Evolutionary conservation across 2,329 filamentous ascomycete genomes (phyloP), one percentile per base, ranked within the genome.

Genomic region (Diaporthe caulivora): DNA sequence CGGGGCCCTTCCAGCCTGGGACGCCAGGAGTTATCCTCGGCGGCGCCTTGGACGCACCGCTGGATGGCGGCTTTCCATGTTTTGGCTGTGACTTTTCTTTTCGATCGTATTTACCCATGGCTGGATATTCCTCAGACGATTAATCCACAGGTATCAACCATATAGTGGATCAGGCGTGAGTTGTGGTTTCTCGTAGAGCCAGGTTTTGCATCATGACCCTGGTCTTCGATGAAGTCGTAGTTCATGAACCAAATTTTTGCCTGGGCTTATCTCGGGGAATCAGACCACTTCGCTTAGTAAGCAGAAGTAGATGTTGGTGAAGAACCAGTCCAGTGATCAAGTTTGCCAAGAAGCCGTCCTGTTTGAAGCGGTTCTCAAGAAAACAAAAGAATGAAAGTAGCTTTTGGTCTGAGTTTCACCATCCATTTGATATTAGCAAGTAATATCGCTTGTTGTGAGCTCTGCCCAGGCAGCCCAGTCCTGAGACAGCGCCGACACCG

Each of bases 41-140:
- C n/a, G 62, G 60, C n/a, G 71, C 62, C 53, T 49, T 68, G 6
- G 62, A 69, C 10, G 71, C 71, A 26, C 71, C 71, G 53, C 71
- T 72, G 62, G 24, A 26, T 21, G 58, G 8, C 31, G 71, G 60
- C 29, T 67, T 67, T 11, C 62, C 62, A 40, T 72, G 71, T 69
- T 72, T 72, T 6, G 71, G 71, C 42, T 72, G 71, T 10, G 71
- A 72, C 31, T 72, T 72, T 72, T 40, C 71, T n/a, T 69, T 72
- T 42, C 71, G 71, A 10, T 72, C 71, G 40, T 40, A 72, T 51
- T 53, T 57, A 2, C 49, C 60, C 71, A 72, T 72, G 15, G 3
- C 40, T 34, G n/a, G 11, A 18, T 49, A 2, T 1, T 44, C 21
- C 40, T 37, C n/a, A 3, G 26, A 31, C 17, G 24, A 57, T 2